Conservation (phyloP, 306 rosid species). For the Pachyrhizus erosus region DNA sequence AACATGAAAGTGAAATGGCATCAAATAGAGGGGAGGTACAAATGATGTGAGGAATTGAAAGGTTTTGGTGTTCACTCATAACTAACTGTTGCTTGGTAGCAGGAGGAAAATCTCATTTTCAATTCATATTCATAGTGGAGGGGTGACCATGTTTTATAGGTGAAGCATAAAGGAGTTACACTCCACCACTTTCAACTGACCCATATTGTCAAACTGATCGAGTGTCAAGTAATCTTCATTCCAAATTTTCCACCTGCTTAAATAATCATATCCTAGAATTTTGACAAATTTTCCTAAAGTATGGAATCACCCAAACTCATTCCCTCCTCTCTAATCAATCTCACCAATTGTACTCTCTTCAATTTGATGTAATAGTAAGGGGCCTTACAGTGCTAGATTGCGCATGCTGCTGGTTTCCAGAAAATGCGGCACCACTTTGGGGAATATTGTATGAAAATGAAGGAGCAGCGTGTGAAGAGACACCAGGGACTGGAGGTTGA, state of each 20-base stretch:
- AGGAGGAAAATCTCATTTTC: constrained; percentile 8
- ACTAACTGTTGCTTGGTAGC: constrained; percentile 6
- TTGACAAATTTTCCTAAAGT: constrained; percentile 9
- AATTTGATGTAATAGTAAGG: background rate
- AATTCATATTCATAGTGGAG: background rate
- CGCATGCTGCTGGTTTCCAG: constrained; percentile 53
- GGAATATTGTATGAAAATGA: constrained; percentile 60
- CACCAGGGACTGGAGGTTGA: constrained; percentile 58
- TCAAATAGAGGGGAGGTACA: background rate
- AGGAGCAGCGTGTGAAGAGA: constrained; percentile 48
- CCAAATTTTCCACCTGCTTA: constrained; percentile 3
- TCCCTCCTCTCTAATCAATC: background rate
- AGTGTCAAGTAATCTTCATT: background rate
- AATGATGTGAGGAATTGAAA: background rate
- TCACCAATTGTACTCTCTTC: background rate
- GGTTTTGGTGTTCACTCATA: background rate
- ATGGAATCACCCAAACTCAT: constrained; percentile 4
- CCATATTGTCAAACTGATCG: background rate
- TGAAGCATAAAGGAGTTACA: background rate
- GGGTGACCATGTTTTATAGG: background rate
- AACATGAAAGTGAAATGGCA: constrained; percentile 8
- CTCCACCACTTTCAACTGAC: constrained; percentile 9
- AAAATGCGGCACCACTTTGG: constrained; percentile 39
- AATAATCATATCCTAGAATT: constrained; percentile 1
- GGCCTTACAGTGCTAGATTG: constrained; percentile 56